phyloP scores from a whole-genome alignment of 2,329 filamentous ascomycete genomes.

The Periconia macrospinosa region DNA sequence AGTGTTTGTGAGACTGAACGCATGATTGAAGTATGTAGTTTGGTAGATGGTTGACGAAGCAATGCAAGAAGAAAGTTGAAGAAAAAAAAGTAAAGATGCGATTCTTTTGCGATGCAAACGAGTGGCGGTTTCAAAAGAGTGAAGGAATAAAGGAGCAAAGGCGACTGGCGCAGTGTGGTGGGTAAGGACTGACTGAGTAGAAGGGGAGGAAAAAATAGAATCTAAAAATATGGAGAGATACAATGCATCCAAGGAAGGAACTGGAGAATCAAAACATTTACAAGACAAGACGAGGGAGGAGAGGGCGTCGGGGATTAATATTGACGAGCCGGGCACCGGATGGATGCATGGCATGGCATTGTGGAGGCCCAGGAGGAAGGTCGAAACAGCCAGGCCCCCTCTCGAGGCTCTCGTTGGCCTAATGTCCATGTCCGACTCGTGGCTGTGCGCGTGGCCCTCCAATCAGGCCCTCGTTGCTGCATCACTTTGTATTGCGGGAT shows the following conservation, averaged over 20 bases:
- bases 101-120: neutral
- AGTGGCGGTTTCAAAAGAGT: neutral
- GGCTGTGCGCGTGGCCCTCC: neutral
- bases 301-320: neutral
- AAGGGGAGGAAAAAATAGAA: neutral
- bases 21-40: neutral
- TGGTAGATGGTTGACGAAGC: neutral
- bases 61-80: neutral
- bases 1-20: slow-evolving; percentile 23
- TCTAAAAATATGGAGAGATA: neutral
- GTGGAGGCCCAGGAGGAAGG: neutral
- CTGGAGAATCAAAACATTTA: neutral
- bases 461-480: neutral
- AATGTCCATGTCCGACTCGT: neutral
- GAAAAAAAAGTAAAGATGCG: neutral
- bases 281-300: neutral
- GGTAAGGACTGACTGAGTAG: neutral
- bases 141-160: neutral
- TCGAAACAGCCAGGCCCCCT: neutral
- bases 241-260: neutral
- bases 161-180: neutral
- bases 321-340: neutral
- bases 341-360: too few species aligned
- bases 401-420: neutral
- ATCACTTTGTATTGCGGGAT: neutral